Evolutionary conservation across 208 protist species (phyloP), one percentile per base, ranked within the genome.

Genomic region (Novymonas esmeraldas): DNA sequence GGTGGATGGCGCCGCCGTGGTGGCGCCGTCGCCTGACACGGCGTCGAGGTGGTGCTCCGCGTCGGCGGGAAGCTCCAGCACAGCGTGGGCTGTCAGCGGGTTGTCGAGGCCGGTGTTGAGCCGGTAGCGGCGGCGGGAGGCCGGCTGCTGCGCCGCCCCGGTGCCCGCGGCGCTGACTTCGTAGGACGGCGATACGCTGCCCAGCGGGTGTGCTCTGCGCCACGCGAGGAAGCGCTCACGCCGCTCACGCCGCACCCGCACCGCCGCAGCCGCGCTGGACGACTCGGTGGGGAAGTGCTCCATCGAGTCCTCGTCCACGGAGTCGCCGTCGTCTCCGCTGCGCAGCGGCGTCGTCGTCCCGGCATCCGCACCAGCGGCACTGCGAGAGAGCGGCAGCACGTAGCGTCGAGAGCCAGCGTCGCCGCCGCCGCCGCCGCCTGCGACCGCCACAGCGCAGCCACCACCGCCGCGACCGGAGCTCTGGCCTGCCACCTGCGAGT

Each of bases 81-180:
- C 64, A 6, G 71, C 46, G 2, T 64, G 57, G 34, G 68, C 62
- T 31, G 78, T 44, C 52, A 75, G 55, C 14, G 81, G 79, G 36
- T 67, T 75, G 38, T 92, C 89, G 3, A 95, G 65, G 14, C 90
- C 90, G 7, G 85, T 89, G 73, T 95, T 89, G 34, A 92, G 63
- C 0, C 84, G 85, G 49, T 84, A 92, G 42, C 67, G 72, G 22
- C 51, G 62, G 42, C 34, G n/a, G n/a, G n/a, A n/a, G n/a, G n/a
- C n/a, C n/a, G n/a, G n/a, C n/a, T n/a, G n/a, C n/a, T n/a, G n/a
- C 51, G 29, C 41, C 10, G 22, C 34, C 36, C 54, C 33, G 22
- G 16, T 29, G 20, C 28, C 33, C 54, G 3, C 46, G 14, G 29
- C 33, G 3, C n/a, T 18, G 4, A 22, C 33, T 16, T 18, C 33